Base-by-base conservation (phyloP, 192 early-diverging fungal genomes). In the Gigaspora rosea region DNA sequence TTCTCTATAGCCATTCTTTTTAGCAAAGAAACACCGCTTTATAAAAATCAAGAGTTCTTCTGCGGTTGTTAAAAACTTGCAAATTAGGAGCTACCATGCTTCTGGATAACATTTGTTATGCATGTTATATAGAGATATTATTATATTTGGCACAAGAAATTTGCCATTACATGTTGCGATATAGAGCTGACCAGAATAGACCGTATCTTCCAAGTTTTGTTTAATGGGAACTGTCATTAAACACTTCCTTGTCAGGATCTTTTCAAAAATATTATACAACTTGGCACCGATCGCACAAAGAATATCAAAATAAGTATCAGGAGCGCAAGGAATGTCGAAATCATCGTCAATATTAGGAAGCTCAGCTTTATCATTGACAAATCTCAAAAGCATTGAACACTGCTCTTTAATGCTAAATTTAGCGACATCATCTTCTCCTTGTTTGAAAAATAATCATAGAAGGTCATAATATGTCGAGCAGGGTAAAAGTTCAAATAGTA, bases 31-130 rank as follows among this genome's bases (percentile, higher is more conserved):
- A 66, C 78, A 78, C 10, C 78, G 52, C 54, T 73, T 78, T 35
- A 62, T 35, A 2, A 78, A 73, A 16, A 73, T 20, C n/a, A 51
- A 50, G 8, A 78, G 62, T 58, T 79, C 78, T 51, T 79, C 78
- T 13, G 33, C 59, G 20, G 78, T 79, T 6, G 78, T 79, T n/a
- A 71, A 58, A 27, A 62, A 8, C 16, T 18, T 50, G 46, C 78
- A 79, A 63, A 79, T 72, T 36, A 79, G 50, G 22, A 74, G 41
- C 18, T 79, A 41, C 78, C 71, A 79, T n/a, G 78, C 62, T 67
- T 75, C 50, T 12, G 78, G 78, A 10, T 74, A 56, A n/a, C 8
- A 33, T 54, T 22, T 49, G 12, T 56, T 18, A 22, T 74, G 77
- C 12, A 56, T 79, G 4, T 20, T 72, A 56, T 74, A 79, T 27